Base-by-base conservation (phyloP, 129 eudicot genomes). In the Ambrosia trifida region DNA sequence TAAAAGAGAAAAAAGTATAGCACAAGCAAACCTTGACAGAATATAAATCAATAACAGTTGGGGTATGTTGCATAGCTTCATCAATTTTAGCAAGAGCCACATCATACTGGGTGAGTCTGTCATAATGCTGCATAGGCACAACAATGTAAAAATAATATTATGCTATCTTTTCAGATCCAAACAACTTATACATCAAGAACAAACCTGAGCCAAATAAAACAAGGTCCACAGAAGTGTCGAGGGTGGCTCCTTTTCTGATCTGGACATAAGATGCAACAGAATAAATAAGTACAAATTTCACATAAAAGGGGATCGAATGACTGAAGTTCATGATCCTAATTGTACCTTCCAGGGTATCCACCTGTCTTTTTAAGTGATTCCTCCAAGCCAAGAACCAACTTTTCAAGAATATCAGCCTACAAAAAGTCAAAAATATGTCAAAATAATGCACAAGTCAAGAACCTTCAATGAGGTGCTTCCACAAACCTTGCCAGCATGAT, bases 401-500 rank as follows among this genome's bases (percentile, higher is more conserved):
- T 66, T 82, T 88, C 97, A 72, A 95, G 80, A 67, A 90, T 75
- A 60, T 86, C 86, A 19, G 96, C 95, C 99, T 95, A 45, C 80
- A 70, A 64, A 67, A 68, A 40, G 20, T 33, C 52, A 11, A 60
- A 19, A 64, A 47, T 38, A 11, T 17, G 66, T 68, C 43, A 69
- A 14, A 60, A 40, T 38, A 35, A 75, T 70, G 74, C 41, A 4
- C 40, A 75, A 31, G 13, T 33, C 36, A 7, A 41, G 43, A 78
- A 32, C 62, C 57, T 47, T 68, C 51, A 71, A 53, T n/a, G 33
- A 31, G 59, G 3, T 54, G 30, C 51, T 54, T 19, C 73, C 64
- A 83, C 97, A 76, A 56, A 95, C 99, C 99, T 95, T 95, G 73
- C 88, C 99, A 79, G 87, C 80, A 66, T 90, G 96, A 73, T 95